Conservation (phyloP, 73 alveolate species). For the Symbiodinium pilosum region DNA sequence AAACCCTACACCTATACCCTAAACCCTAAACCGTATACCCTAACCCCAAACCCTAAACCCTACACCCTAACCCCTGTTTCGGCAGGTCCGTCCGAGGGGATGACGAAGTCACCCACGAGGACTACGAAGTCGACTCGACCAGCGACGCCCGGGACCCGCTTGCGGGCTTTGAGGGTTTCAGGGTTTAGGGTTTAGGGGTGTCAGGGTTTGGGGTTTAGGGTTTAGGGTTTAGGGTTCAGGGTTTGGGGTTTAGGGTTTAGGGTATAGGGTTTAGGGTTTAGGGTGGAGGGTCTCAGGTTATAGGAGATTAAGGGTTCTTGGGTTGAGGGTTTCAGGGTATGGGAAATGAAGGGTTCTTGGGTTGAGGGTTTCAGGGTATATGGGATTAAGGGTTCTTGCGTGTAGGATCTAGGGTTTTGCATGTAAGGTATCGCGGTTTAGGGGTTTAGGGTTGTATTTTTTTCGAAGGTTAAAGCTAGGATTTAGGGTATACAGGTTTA, state of each 20-base stretch:
- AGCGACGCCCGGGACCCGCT: neutral
- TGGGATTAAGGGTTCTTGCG: too few relatives aligned
- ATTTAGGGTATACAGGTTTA: too few relatives aligned
- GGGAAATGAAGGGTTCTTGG: too few relatives aligned
- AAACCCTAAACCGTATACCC: neutral
- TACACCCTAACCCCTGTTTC: neutral
- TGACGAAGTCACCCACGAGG: slow-evolving; percentile 54
- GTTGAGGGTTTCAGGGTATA: too few relatives aligned
- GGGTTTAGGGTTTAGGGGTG: neutral
- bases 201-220: neutral
- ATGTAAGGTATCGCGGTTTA: too few relatives aligned
- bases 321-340: too few relatives aligned
- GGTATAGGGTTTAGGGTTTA: neutral
- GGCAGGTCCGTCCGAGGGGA: slow-evolving; percentile 58
- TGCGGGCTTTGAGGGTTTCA: neutral
- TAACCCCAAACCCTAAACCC: neutral
- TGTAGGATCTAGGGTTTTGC: too few relatives aligned
- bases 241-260: neutral
- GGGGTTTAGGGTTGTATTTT: too few relatives aligned
- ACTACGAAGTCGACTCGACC: slow-evolving; percentile 54
- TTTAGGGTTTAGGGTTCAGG: neutral
- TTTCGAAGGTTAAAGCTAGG: too few relatives aligned
- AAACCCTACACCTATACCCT: neutral
- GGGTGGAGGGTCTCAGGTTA: neutral
- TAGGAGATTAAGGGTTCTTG: too few relatives aligned